These are phyloP conservation scores for Quercus dentata DNA, from an alignment of 306 rosid genomes.

Conservation along the genomic window DNA sequence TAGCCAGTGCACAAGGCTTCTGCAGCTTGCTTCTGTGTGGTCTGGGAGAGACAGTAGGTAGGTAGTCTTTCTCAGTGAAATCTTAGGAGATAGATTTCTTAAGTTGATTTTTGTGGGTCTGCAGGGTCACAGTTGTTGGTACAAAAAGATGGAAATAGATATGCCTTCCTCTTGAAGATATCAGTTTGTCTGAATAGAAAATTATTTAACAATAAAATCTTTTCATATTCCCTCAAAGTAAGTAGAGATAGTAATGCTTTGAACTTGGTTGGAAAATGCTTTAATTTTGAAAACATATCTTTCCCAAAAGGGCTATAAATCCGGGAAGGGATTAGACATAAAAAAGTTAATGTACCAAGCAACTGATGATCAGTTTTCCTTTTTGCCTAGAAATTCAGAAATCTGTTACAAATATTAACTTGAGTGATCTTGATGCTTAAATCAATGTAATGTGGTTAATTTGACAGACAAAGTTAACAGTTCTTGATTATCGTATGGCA, in stretches of 20 bases:
- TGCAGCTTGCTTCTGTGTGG: too few species aligned
- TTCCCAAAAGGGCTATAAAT: background rate
- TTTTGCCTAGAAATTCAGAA: background rate
- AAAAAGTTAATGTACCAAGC: background rate
- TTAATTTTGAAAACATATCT: background rate
- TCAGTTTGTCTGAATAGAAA: background rate
- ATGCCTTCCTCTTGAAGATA: background rate
- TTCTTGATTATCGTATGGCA: slow-evolving; percentile 32
- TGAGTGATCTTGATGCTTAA: background rate
- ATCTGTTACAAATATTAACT: background rate
- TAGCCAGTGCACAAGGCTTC: too few species aligned
- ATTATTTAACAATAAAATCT: background rate
- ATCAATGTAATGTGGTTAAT: background rate
- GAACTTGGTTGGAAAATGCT: background rate
- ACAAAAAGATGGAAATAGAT: background rate
- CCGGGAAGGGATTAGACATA: background rate
- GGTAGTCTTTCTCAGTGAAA: too few species aligned
- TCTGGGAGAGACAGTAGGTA: too few species aligned
- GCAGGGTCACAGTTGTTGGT: too few species aligned
- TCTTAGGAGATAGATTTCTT: too few species aligned
- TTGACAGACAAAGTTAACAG: background rate
- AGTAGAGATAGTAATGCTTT: background rate
- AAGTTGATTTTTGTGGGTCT: too few species aligned
- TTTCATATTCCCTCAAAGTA: background rate
- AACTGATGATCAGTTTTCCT: background rate